Evolutionary conservation across 495 filamentous ascomycete species (phyloP), one percentile per base, ranked within the genome.

Genomic region (Xylaria palmicola): DNA sequence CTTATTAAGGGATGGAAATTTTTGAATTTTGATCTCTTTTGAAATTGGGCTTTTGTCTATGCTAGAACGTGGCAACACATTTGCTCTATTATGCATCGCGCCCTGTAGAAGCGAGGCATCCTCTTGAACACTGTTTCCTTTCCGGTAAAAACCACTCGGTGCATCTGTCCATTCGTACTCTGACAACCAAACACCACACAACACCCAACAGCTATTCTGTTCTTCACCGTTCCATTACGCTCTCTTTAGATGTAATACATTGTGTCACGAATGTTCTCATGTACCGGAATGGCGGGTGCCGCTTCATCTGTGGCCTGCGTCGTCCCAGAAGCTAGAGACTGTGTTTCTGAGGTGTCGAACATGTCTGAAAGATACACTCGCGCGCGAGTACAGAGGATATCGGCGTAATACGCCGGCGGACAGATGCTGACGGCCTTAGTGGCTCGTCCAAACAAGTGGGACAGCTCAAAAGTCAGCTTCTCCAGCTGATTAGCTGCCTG

Each of bases 321-420:
- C 8, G 17, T 13, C 7, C 37, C 53, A 1, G 56, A 41, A 15
- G 59, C 72, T 7, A 44, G 0, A 20, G 72, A 69, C 43, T 64
- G 53, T 19, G 68, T 73, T 6, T 73, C 27, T 0, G 69, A 73
- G 1, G 77, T 75, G 34, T 86, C 83, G 56, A 87, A 88, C 7
- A 84, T 58, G 41, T 83, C 79, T 5, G 76, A 72, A 29, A 90
- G 72, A 68, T 91, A 90, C 53, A 84, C 82, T 6, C 90, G 77
- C 0, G 88, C 86, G 2, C 90, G 80, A 29, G 85, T 85, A 59
- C 88, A 91, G 3, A 89, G 83, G 13, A 92, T 72, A 71, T 95
- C 90, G 1, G 91, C 90, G 65, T 93, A 93, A 74, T 91, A 92
- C 2, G 89, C 90, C 0, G 90, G 90, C 6, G 91, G 90, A 56